These are phyloP conservation scores for Agaricales sp. DNA, from an alignment of 1,284 basidiomycete genomes.

Conservation along the genomic window DNA sequence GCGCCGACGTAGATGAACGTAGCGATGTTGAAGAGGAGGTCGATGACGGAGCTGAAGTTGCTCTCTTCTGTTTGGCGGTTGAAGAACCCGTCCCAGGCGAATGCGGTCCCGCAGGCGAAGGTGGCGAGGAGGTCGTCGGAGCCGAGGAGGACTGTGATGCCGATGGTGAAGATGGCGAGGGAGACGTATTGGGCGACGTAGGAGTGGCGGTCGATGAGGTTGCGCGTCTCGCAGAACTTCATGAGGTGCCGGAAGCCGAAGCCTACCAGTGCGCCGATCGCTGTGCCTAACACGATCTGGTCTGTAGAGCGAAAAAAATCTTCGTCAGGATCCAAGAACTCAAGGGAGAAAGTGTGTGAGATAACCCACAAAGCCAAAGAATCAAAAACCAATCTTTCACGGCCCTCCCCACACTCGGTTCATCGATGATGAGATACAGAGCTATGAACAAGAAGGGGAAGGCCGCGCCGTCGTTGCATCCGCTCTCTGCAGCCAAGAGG, in stretches of 20 bases:
- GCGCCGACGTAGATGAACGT: conserved; percentile 86
- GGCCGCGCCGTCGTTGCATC: conserved; percentile 90
- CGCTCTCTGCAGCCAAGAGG: conserved; percentile 84
- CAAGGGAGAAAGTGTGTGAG: conserved; percentile 4
- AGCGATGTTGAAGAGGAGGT: conserved; percentile 83
- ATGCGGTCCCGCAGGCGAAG: conserved; percentile 90
- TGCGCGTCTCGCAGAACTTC: conserved; percentile 86
- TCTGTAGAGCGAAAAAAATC: too few relatives aligned
- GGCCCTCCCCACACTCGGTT: conserved; percentile 48
- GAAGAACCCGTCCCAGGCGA: conserved; percentile 99
- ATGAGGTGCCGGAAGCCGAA: conserved; percentile 85
- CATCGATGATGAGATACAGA: conserved; percentile 73
- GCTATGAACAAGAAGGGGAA: conserved; percentile 96
- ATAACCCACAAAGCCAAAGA: conserved; percentile 69
- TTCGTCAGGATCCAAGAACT: too few relatives aligned
- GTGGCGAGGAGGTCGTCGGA: conserved; percentile 91
- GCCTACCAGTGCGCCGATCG: conserved; percentile 77
- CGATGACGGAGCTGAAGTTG: conserved; percentile 94
- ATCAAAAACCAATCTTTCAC: conserved; percentile 77
- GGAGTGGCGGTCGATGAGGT: conserved; percentile 93
- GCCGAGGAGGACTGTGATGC: conserved; percentile 76
- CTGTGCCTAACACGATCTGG: conserved; percentile 73
- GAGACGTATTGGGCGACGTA: conserved; percentile 73
- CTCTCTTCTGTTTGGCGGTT: conserved; percentile 93
- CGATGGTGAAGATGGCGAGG: conserved; percentile 74